A percentile compares a stretch with the other conserved stretches of the same genome.
phyloP scores from a whole-genome alignment of 306 rosid species.

The Herpetospermum pedunculosum region DNA sequence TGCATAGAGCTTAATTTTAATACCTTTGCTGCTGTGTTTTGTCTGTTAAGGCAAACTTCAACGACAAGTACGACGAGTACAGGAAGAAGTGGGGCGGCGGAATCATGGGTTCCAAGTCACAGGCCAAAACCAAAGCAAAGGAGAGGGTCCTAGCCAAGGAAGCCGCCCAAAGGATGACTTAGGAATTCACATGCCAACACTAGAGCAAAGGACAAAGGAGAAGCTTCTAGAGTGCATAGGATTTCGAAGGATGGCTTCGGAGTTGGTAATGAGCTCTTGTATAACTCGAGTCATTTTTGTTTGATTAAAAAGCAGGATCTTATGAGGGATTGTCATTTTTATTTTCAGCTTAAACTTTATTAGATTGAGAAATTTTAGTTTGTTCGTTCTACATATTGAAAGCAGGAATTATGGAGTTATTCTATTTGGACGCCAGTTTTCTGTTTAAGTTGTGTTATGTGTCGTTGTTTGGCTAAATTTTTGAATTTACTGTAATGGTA shows the following conservation, averaged over 20 bases:
- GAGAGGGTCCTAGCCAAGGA: slow-evolving; percentile 64
- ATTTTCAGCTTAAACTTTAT: neutral
- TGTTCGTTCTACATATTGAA: neutral
- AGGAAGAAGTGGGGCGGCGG: slow-evolving; percentile 89
- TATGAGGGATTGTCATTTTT: neutral
- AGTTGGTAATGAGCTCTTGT: neutral
- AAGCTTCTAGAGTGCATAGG: neutral
- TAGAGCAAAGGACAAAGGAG: neutral
- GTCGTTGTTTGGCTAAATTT: neutral
- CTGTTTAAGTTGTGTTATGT: neutral
- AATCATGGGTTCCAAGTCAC: slow-evolving; percentile 78
- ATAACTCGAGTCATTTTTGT: neutral
- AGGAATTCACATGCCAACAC: neutral
- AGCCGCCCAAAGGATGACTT: slow-evolving; percentile 64
- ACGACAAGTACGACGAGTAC: slow-evolving; percentile 57
- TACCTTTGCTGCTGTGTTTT: neutral
- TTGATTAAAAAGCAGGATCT: neutral
- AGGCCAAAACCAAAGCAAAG: slow-evolving; percentile 64
- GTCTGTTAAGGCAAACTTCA: slow-evolving; percentile 56
- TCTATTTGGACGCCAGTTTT: neutral
- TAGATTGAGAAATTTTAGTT: neutral
- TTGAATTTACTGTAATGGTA: neutral
- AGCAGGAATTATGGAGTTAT: neutral
- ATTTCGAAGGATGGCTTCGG: neutral
- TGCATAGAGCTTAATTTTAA: neutral